phyloP scores from a whole-genome alignment of 306 rosid genomes.

The Mimosa bimucronata region DNA sequence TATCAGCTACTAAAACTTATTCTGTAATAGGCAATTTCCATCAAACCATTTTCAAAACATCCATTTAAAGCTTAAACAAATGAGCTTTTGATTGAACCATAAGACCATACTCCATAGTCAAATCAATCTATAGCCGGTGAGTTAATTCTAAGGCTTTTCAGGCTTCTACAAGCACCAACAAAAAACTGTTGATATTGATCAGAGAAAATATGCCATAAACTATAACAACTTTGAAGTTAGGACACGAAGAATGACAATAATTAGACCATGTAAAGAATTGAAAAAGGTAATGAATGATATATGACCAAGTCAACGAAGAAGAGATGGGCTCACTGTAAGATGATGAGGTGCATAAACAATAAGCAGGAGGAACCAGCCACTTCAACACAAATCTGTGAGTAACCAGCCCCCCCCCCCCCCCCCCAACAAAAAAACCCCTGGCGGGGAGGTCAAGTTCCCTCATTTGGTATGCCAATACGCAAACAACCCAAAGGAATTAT shows the following conservation, averaged over 20 bases:
- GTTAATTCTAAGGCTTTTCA: background rate
- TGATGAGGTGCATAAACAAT: background rate
- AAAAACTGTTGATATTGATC: background rate
- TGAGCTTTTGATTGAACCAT: background rate
- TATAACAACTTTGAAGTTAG: background rate
- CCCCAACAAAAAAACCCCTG: too few species aligned
- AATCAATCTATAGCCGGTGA: background rate
- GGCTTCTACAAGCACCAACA: background rate
- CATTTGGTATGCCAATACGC: background rate
- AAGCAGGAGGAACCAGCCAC: background rate
- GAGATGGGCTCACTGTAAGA: background rate
- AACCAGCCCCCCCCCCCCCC: background rate
- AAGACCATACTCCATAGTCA: background rate
- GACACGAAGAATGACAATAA: background rate
- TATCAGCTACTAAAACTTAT: background rate
- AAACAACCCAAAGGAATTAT: background rate
- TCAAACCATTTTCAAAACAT: background rate
- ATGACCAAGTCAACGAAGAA: background rate
- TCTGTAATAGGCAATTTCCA: background rate
- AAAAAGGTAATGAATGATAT: background rate
- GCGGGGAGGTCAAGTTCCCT: background rate
- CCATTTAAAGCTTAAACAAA: background rate
- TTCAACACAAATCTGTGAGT: background rate
- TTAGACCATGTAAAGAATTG: background rate
- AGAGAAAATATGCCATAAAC: background rate